phyloP scores from a whole-genome alignment of 2,329 filamentous ascomycete species.

The Tolypocladium album region DNA sequence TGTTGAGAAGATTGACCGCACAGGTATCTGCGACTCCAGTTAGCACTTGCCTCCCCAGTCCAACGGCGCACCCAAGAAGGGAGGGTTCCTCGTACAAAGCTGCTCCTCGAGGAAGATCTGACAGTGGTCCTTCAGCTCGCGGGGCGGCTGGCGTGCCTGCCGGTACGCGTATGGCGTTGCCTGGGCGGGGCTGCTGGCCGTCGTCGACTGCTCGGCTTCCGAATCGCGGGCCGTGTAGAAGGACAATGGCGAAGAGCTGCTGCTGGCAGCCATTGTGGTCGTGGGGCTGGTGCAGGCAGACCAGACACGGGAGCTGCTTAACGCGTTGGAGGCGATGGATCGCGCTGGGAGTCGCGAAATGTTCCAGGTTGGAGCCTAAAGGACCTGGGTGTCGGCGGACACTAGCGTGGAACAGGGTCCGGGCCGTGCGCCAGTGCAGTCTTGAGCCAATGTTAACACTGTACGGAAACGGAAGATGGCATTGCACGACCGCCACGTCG shows the following conservation, averaged over 20 bases:
- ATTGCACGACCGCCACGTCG: neutral
- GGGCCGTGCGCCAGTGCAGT: neutral
- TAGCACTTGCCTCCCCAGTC: neutral
- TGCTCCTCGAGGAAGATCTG: slow-evolving; percentile 67
- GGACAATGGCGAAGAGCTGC: slow-evolving; percentile 19
- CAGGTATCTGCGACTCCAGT: slow-evolving; percentile 13
- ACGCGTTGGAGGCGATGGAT: neutral
- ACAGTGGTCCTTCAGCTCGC: slow-evolving; percentile 54
- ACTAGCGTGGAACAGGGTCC: no score
- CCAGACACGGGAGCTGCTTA: neutral
- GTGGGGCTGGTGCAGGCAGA: neutral
- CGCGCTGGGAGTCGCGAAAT: neutral
- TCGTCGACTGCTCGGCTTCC: slow-evolving; percentile 17
- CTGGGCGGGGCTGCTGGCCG: slow-evolving; percentile 23
- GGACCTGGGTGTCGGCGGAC: no score
- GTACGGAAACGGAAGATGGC: neutral
- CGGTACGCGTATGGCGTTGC: slow-evolving; percentile 32
- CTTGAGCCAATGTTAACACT: neutral
- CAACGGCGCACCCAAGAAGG: neutral
- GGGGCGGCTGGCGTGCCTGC: slow-evolving; percentile 44
- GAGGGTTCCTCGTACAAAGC: slow-evolving; percentile 40
- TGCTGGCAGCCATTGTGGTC: slow-evolving; percentile 5
- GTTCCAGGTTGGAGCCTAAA: neutral
- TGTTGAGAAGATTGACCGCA: slow-evolving; percentile 54
- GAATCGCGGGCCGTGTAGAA: slow-evolving; percentile 24